Evolutionary conservation across 768 basidiomycete genomes (phyloP), one percentile per base, ranked within the genome.

Genomic region (Suillus clintonianus): DNA sequence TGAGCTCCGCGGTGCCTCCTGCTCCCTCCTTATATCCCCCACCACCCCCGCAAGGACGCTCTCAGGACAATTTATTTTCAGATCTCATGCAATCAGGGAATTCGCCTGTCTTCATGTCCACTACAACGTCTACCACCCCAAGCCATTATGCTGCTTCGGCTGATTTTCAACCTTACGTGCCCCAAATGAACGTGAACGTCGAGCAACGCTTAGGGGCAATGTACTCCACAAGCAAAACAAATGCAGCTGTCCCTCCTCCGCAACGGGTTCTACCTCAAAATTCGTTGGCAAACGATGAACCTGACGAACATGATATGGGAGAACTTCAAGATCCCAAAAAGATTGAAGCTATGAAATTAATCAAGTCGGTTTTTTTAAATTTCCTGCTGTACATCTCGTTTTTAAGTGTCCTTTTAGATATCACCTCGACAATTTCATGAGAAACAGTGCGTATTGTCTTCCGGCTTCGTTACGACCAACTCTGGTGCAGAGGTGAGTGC

Each of bases 401-500:
- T 48, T 67, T 22, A 66, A 51, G 10, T 50, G 6, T 10, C 24
- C 36, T 30, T 50, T 32, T 58, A 94, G 93, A 64, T 96, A 97
- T 75, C 96, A 98, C 72, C 81, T 98, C 56, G 91, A 95, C 68
- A 97, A 97, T 69, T 95, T 88, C 74, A 90, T 88, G 72, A 82
- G 90, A 65, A 96, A 96, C 69, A 89, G 88, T 47, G 84, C 86
- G 13, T 98, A 98, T 72, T 92, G 91, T 70, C 80, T 98, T 7
- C 96, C 96, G 0, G 86, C 92, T 2, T 95, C 94, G 14, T 79
- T 98, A 54, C 86, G 92, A 6, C 94, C 95, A 1, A 95, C 95
- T 5, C 77, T 90, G n/a, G 88, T 95, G 14, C 96, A 98, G 77
- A 87, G 89, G 84, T 91, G 75, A 54, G 79, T 41, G 3, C 34